phyloP scores from a whole-genome alignment of 2,329 filamentous ascomycete species.

The Ophioceras dolichostomum region DNA sequence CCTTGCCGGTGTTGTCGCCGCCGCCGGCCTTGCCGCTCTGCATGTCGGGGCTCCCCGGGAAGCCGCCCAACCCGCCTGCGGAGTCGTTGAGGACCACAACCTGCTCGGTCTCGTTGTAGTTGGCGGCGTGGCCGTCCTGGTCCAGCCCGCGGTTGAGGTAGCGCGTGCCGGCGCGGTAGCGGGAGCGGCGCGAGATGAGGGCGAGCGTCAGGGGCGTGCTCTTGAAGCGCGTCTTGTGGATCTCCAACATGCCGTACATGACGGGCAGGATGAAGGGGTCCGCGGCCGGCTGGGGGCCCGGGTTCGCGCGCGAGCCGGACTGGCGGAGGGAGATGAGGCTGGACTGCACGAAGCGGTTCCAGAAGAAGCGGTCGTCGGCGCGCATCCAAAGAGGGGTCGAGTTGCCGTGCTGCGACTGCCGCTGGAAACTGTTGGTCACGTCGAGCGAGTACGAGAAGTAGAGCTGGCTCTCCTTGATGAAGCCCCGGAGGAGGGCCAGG shows the following conservation, averaged over 20 bases:
- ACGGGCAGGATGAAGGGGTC: conserved; percentile 93
- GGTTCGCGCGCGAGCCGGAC: conserved; percentile 46
- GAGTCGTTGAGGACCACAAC: conserved; percentile 79
- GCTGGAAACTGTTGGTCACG: conserved; percentile 92
- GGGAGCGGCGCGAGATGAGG: conserved; percentile 78
- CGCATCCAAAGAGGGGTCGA: conserved; percentile 75
- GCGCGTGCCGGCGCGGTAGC: conserved; percentile 79
- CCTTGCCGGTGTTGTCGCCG: conserved; percentile 46
- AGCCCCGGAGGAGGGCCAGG: conserved; percentile 65
- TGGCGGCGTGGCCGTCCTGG: conserved; percentile 88
- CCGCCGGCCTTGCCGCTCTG: conserved; percentile 57
- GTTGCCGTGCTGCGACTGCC: conserved; percentile 67
- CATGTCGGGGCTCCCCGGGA: conserved; percentile 63
- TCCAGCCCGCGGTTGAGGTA: conserved; percentile 94
- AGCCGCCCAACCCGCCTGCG: conserved; percentile 61
- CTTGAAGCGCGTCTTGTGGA: conserved; percentile 77
- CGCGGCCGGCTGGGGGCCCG: conserved; percentile 58
- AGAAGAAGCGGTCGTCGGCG: conserved; percentile 96
- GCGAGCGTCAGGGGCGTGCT: conserved; percentile 71
- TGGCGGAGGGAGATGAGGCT: conserved; percentile 84
- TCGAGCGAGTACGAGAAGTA: conserved; percentile 98
- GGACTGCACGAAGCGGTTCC: conserved; percentile 87
- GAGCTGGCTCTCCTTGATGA: conserved; percentile 77
- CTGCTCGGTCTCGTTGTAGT: conserved; percentile 98
- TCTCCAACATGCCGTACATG: conserved; percentile 93